Evolutionary conservation across 345 rosid species (phyloP).

Genomic region (Eucalyptus cloeziana): DNA sequence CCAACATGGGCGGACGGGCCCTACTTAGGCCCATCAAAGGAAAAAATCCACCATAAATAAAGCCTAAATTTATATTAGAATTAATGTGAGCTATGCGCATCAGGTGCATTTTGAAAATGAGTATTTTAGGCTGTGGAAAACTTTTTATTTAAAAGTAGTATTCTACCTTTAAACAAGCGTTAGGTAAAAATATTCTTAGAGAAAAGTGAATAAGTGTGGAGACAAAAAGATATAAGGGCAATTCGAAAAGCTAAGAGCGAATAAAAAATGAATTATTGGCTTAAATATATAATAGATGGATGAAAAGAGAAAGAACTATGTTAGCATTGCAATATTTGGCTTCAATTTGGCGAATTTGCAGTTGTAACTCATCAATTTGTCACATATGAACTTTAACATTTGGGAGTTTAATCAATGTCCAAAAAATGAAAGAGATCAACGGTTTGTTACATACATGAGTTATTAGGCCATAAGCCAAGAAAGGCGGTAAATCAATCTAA

Average conservation of each 20-base stretch:
- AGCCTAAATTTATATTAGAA: background rate
- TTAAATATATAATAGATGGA: background rate
- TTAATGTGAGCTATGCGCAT: background rate
- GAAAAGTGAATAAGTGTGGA: background rate
- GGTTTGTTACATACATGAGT: background rate
- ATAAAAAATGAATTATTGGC: too few species aligned
- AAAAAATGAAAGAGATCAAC: background rate
- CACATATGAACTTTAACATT: background rate
- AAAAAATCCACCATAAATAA: too few species aligned
- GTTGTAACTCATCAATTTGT: background rate
- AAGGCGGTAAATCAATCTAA: background rate
- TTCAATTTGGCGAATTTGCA: background rate
- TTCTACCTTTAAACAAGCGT: background rate
- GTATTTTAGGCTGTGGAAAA: background rate
- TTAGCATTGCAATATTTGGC: rapidly evolving
- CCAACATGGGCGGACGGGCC: too few species aligned
- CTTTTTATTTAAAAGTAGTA: background rate
- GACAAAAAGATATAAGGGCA: background rate
- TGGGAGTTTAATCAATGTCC: background rate
- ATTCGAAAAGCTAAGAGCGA: too few species aligned
- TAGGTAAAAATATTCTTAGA: background rate
- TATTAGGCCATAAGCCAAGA: background rate
- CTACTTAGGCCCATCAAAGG: too few species aligned
- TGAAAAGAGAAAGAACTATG: background rate
- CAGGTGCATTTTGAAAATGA: background rate